Evolutionary conservation across 164 flowering plant genomes (phyloP).

Genomic region (Vitis cinerea): DNA sequence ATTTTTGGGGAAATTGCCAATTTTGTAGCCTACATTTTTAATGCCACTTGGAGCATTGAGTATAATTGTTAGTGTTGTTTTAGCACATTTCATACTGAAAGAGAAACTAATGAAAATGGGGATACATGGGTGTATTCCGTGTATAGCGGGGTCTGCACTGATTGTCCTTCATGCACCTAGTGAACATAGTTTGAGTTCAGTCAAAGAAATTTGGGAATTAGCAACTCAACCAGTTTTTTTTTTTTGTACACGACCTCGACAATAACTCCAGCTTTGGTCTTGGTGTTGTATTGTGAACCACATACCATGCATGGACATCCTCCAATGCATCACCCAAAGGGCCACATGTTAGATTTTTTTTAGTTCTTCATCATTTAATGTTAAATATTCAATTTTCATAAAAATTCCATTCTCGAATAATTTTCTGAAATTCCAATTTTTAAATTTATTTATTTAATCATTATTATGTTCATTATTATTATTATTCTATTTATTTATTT

Average conservation of each 20-base stretch:
- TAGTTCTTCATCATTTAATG: too few relatives aligned
- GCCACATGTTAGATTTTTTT: too few relatives aligned
- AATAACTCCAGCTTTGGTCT: slow-evolving; percentile 49
- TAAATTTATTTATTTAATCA: too few relatives aligned
- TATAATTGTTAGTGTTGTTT: slow-evolving; percentile 90
- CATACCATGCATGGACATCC: too few relatives aligned
- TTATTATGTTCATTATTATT: too few relatives aligned
- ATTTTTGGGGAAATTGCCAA: slow-evolving; percentile 83
- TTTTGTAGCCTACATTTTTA: slow-evolving; percentile 84
- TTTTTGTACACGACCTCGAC: slow-evolving; percentile 76
- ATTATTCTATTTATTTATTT: too few relatives aligned
- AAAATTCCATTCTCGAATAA: too few relatives aligned
- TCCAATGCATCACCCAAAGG: too few relatives aligned
- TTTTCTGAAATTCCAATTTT: too few relatives aligned
- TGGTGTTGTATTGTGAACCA: too few relatives aligned
- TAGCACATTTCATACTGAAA: slow-evolving; percentile 30
- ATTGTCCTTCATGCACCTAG: slow-evolving; percentile 94
- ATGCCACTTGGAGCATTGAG: slow-evolving; percentile 96
- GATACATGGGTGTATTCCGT: slow-evolving; percentile 73
- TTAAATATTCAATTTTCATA: too few relatives aligned
- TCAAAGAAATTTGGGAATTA: slow-evolving; percentile 80
- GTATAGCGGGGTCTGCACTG: slow-evolving; percentile 75
- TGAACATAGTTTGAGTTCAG: slow-evolving; percentile 28
- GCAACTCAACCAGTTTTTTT: slow-evolving; percentile 88
- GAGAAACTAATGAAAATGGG: slow-evolving; percentile 76